Evolutionary conservation across 768 basidiomycete species (phyloP).

Genomic region (Leccinellum luteum): DNA sequence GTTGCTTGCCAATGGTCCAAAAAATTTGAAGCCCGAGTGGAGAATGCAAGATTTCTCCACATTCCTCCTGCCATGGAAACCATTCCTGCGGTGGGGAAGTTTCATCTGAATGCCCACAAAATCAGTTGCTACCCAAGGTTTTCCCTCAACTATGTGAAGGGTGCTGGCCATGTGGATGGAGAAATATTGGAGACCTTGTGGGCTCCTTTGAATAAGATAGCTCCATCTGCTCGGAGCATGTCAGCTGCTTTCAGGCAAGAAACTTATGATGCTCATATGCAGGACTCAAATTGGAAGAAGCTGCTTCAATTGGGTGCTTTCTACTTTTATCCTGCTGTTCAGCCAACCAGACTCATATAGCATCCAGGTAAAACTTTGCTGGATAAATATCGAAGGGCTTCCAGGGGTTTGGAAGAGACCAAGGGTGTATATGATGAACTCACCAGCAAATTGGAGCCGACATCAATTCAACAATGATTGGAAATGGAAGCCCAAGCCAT

Average conservation of each 20-base stretch:
- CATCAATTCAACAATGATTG: too few species aligned
- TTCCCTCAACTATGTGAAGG: slow-evolving; percentile 13
- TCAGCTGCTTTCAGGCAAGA: slow-evolving; percentile 24
- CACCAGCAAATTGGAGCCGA: background rate
- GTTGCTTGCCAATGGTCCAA: too few species aligned
- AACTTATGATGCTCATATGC: slow-evolving; percentile 5
- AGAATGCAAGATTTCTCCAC: background rate
- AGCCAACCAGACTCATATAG: too few species aligned
- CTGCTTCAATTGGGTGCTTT: background rate
- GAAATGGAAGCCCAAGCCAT: background rate
- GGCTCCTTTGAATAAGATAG: slow-evolving; percentile 28
- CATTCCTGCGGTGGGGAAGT: slow-evolving; percentile 23
- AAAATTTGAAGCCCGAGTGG: slow-evolving; percentile 5
- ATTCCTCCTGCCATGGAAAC: background rate
- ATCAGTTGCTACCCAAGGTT: slow-evolving; percentile 24
- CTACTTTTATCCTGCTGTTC: too few species aligned
- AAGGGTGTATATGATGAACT: background rate
- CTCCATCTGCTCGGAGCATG: slow-evolving; percentile 21
- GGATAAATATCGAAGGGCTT: background rate
- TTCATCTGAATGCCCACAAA: slow-evolving; percentile 33
- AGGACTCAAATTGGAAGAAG: slow-evolving; percentile 1
- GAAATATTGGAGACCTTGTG: slow-evolving; percentile 37
- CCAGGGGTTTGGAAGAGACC: background rate
- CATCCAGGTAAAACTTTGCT: background rate
- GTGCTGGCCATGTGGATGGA: slow-evolving; percentile 28